Conservation (phyloP, 148 eudicot species). For the Chenopodium berlandieri region DNA sequence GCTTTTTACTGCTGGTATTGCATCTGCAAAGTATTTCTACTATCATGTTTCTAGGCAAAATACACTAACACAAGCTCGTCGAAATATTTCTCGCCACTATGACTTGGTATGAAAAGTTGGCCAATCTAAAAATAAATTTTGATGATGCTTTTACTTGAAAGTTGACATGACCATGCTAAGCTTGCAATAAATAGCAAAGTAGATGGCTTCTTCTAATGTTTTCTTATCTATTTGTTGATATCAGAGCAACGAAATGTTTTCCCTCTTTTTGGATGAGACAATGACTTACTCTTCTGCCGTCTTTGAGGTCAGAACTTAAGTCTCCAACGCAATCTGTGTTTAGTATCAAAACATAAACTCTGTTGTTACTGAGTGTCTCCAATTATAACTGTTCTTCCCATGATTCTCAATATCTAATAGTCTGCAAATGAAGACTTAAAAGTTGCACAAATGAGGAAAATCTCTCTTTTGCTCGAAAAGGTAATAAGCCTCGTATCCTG, state of each 20-base stretch:
- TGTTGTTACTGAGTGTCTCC: background rate
- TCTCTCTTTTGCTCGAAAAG: slow-evolving; percentile 61
- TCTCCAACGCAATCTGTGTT: background rate
- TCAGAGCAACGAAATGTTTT: slow-evolving; percentile 90
- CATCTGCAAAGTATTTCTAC: slow-evolving; percentile 85
- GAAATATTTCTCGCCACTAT: slow-evolving; percentile 94
- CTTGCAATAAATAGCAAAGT: background rate
- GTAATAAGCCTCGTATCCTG: slow-evolving; percentile 25
- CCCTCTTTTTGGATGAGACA: slow-evolving; percentile 90
- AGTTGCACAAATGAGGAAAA: slow-evolving; percentile 77
- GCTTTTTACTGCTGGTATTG: slow-evolving; percentile 73
- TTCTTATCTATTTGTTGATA: background rate
- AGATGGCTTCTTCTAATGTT: background rate
- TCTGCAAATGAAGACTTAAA: slow-evolving; percentile 75
- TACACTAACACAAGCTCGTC: slow-evolving; percentile 80
- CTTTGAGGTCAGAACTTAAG: slow-evolving; percentile 59
- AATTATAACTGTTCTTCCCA: background rate
- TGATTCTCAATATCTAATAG: slow-evolving; percentile 32
- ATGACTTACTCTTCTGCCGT: slow-evolving; percentile 95
- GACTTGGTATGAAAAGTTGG: slow-evolving; percentile 59
- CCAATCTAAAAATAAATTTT: background rate
- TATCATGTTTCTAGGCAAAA: slow-evolving; percentile 75
- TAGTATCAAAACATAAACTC: background rate
- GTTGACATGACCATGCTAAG: no score
- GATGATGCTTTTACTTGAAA: no score